Evolutionary conservation across 768 basidiomycete species (phyloP).

Genomic region (Psilocybe sp.): DNA sequence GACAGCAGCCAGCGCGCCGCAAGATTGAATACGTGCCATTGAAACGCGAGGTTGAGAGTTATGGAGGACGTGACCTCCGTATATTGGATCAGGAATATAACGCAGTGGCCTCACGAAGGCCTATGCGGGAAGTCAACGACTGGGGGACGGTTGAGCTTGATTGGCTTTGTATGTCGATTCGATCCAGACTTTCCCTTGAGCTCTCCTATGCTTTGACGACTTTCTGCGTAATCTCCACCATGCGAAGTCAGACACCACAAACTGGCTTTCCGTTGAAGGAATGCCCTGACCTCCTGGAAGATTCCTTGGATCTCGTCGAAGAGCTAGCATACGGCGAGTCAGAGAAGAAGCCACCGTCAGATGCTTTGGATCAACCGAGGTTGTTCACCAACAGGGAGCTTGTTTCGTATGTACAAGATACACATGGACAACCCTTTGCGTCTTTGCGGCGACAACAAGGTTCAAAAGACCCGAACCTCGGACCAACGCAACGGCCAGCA

Average conservation of each 20-base stretch:
- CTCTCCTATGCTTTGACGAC: conserved; percentile 89
- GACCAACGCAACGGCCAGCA: conserved; percentile 64
- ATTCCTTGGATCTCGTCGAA: conserved; percentile 83
- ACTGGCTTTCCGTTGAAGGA: conserved; percentile 74
- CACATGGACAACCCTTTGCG: conserved; percentile 59
- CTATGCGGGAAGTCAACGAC: conserved; percentile 72
- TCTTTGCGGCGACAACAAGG: conserved; percentile 48
- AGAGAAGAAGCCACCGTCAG: conserved; percentile 26
- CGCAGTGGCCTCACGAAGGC: conserved; percentile 48
- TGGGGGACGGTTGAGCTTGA: conserved; percentile 92
- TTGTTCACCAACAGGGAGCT: conserved; percentile 68
- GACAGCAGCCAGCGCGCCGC: conserved; percentile 57
- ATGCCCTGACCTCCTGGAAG: conserved; percentile 80
- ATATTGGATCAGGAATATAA: conserved; percentile 59
- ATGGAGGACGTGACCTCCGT: conserved; percentile 80
- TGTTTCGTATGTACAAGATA: conserved; percentile 53
- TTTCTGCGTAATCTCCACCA: conserved; percentile 75
- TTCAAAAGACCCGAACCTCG: conserved; percentile 43
- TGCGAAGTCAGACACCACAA: conserved; percentile 62
- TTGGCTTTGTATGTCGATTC: conserved; percentile 88
- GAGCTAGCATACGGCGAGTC: conserved; percentile 68
- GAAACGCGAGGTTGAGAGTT: conserved; percentile 68
- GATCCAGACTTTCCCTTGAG: conserved; percentile 81
- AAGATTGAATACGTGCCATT: conserved; percentile 90
- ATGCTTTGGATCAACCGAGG: conserved; percentile 25